Evolutionary conservation across 495 filamentous ascomycete genomes (phyloP).

Genomic region (Aspergillus affinis): DNA sequence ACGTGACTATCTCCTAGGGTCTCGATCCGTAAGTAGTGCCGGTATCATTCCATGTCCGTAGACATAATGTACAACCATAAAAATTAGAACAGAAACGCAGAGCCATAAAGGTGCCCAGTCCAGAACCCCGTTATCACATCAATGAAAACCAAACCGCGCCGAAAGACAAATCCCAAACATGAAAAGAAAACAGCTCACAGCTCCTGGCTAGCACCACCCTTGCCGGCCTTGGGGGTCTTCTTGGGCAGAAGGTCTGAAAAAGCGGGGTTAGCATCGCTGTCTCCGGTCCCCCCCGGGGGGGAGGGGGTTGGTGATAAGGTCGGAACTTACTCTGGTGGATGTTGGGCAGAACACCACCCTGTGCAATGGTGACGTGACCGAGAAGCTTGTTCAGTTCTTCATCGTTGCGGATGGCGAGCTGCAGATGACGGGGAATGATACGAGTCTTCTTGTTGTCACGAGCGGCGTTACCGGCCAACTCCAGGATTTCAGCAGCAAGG

Average conservation of each 20-base stretch:
- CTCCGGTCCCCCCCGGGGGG: neutral
- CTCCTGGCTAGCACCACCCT: constrained; percentile 80
- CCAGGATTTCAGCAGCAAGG: constrained; percentile 96
- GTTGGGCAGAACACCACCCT: constrained; percentile 99
- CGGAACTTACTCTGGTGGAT: constrained; percentile 88
- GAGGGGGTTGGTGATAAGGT: too few relatives aligned
- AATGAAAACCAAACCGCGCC: constrained; percentile 63
- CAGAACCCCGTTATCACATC: constrained; percentile 90
- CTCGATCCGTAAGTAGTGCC: constrained; percentile 25
- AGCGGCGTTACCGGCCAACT: constrained; percentile 96
- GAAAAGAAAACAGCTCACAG: constrained; percentile 61
- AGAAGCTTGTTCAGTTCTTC: constrained; percentile 99
- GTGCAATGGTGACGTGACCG: constrained; percentile 97
- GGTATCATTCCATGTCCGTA: constrained; percentile 64
- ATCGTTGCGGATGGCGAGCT: constrained; percentile 99
- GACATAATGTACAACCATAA: constrained; percentile 94
- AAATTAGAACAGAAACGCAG: constrained; percentile 67
- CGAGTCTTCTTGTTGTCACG: constrained; percentile 99
- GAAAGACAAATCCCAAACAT: constrained; percentile 58
- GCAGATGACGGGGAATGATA: constrained; percentile 98
- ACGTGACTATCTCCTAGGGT: neutral
- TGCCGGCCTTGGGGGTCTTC: constrained; percentile 93
- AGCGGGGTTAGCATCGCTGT: constrained; percentile 6
- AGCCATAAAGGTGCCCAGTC: constrained; percentile 73
- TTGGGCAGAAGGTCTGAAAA: constrained; percentile 88